Base-by-base conservation (phyloP, 2,329 filamentous ascomycete species). In the Ophiosphaerella korrae region DNA sequence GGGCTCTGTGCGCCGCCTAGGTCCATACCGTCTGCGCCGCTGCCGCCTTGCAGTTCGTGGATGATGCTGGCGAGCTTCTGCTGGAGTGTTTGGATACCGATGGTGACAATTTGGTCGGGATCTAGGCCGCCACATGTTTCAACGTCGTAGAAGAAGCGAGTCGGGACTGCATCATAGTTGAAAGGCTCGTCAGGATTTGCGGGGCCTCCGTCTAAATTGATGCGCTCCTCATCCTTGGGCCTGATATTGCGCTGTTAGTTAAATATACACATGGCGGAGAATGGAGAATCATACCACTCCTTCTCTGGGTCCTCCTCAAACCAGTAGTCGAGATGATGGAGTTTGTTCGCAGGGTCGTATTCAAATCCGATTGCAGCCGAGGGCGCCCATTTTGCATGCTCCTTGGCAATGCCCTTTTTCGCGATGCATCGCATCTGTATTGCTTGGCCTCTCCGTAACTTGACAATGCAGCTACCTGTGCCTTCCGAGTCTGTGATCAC, bases 391-490 rank as follows among this genome's bases (percentile, higher is more conserved):
- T 99, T 99, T 8, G 94, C 90, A 75, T 99, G 94, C 74, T 99
- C 94, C 80, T 99, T 99, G 33, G 93, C 92, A 59, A 97, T 97
- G 1, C 94, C 94, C 82, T 97, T 97, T 82, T 96, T 97, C 43
- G 93, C 94, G 60, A 97, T 89, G 71, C 93, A 97, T 55, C 85
- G 89, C 69, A 99, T 84, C 73, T 91, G 88, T 53, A 99, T 78
- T 75, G 96, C 92, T 77, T 99, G 94, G 2, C 89, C 91, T 68
- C 88, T 88, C 51, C 93, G 84, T 70, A 99, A 78, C 80, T 97
- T 97, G 67, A 89, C 90, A 60, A 99, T 93, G 62, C 97, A 81
- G 38, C 88, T 85, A 1, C 94, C 94, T 50, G 89, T 84, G 9
- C 87, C 87, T 43, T 93, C 89, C 0, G 88, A 84, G 71, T 99